These are phyloP conservation scores for Dioszegia aurantiaca DNA, from an alignment of 768 basidiomycete genomes.

Conservation along the genomic window DNA sequence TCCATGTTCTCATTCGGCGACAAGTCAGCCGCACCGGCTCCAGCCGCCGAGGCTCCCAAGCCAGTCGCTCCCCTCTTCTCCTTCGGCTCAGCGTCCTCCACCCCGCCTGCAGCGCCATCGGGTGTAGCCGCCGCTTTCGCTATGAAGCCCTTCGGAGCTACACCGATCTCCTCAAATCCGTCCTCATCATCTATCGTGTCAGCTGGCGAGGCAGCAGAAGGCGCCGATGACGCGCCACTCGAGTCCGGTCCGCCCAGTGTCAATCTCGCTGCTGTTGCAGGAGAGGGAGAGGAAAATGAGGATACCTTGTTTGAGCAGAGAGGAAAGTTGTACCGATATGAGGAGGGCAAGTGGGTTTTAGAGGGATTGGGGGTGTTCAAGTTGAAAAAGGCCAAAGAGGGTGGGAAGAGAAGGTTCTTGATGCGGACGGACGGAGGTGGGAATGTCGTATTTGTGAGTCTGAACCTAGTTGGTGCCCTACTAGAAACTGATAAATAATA, in stretches of 20 bases:
- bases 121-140: not conserved
- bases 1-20: slow-evolving; percentile 17
- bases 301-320: slow-evolving; percentile 40
- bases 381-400: slow-evolving; percentile 30
- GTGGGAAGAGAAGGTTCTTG: slow-evolving; percentile 35
- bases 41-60: not conserved
- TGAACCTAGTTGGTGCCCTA: not conserved
- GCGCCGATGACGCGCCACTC: not conserved
- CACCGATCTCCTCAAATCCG: not conserved
- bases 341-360: slow-evolving; percentile 21
- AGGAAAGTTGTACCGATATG: slow-evolving; percentile 29
- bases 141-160: slow-evolving; percentile 11
- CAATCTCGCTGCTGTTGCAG: slow-evolving; percentile 34
- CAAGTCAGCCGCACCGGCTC: not conserved
- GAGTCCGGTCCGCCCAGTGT: not conserved
- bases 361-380: slow-evolving; percentile 34
- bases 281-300: slow-evolving; percentile 45
- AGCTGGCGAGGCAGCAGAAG: not conserved
- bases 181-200: slow-evolving; percentile 14
- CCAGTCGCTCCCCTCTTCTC: slow-evolving; percentile 15
- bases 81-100: slow-evolving; percentile 12
- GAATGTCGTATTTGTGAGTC: slow-evolving; percentile 38
- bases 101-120: no score
- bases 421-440: slow-evolving; percentile 39
- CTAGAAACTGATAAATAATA: slow-evolving; percentile 8